phyloP scores from a whole-genome alignment of 257 asterid genomes.

The Ocimum tenuiflorum region DNA sequence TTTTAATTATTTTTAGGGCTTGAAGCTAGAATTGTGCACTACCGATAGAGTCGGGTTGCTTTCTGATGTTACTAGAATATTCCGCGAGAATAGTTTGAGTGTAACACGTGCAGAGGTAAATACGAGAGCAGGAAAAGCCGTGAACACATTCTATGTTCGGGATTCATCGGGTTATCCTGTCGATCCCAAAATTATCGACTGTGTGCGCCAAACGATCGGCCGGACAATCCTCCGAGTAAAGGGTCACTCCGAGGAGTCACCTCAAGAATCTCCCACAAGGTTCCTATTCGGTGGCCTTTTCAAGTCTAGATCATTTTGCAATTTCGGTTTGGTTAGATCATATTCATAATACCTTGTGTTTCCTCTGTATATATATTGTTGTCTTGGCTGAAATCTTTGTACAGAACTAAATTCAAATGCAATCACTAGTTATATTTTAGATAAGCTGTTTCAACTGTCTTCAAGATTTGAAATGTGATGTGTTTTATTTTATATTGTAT shows the following conservation, averaged over 20 bases:
- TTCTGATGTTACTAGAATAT: conserved; percentile 78
- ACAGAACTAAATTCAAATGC: no score
- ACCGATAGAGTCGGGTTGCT: conserved; percentile 79
- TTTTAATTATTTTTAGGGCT: conserved; percentile 51
- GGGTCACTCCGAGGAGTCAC: conserved; percentile 51
- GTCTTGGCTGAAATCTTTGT: no score
- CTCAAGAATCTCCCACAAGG: conserved; percentile 60
- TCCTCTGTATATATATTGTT: no score
- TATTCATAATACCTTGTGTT: conserved; percentile 30
- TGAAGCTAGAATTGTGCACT: conserved; percentile 88
- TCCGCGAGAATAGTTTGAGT: conserved; percentile 83
- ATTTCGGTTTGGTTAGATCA: conserved; percentile 60
- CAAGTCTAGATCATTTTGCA: conserved; percentile 68
- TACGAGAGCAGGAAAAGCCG: conserved; percentile 83
- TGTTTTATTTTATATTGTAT: no score
- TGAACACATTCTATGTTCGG: conserved; percentile 78
- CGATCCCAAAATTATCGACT: conserved; percentile 81
- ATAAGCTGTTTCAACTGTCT: no score
- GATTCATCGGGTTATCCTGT: conserved; percentile 85
- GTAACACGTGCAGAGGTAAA: conserved; percentile 90
- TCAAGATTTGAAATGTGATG: no score
- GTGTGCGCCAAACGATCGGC: conserved; percentile 76
- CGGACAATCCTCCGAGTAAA: conserved; percentile 79
- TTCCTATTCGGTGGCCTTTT: conserved; percentile 76
- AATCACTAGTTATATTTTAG: no score